Evolutionary conservation across 768 basidiomycete genomes (phyloP).

Genomic region (Clathrus columnatus): DNA sequence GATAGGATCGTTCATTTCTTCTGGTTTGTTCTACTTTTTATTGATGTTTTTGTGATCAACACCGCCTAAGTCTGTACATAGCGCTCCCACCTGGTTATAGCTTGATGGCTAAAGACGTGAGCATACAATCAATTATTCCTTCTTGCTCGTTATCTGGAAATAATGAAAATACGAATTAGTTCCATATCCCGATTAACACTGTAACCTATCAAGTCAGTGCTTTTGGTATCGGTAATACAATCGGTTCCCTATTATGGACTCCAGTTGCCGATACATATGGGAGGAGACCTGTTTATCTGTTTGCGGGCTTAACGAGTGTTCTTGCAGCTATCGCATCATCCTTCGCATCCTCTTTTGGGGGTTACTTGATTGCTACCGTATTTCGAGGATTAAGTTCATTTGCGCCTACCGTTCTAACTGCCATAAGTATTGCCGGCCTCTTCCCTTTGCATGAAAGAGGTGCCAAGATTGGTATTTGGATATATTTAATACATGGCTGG

Average conservation of each 20-base stretch:
- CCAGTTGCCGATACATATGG: conserved; percentile 18
- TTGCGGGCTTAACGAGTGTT: conserved; percentile 13
- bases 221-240: neutral
- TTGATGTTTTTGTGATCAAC: neutral
- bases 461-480: conserved; percentile 15
- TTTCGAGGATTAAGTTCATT: conserved; percentile 15
- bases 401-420: conserved; percentile 16
- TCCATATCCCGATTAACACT: neutral
- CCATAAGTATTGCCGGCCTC: conserved; percentile 15
- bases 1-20: neutral
- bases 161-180: neutral
- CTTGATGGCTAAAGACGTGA: neutral
- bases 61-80: no score
- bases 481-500: conserved; percentile 13
- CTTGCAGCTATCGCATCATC: neutral
- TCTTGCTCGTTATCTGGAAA: neutral
- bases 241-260: conserved; percentile 16
- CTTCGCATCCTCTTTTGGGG: neutral
- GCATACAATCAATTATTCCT: neutral
- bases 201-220: neutral
- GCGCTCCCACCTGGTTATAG: neutral
- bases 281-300: conserved; percentile 15
- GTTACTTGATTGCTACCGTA: conserved; percentile 10
- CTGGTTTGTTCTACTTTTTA: neutral
- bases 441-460: conserved; percentile 20